Evolutionary conservation across 2,329 filamentous ascomycete genomes (phyloP).

Genomic region (Ophiostoma ips): DNA sequence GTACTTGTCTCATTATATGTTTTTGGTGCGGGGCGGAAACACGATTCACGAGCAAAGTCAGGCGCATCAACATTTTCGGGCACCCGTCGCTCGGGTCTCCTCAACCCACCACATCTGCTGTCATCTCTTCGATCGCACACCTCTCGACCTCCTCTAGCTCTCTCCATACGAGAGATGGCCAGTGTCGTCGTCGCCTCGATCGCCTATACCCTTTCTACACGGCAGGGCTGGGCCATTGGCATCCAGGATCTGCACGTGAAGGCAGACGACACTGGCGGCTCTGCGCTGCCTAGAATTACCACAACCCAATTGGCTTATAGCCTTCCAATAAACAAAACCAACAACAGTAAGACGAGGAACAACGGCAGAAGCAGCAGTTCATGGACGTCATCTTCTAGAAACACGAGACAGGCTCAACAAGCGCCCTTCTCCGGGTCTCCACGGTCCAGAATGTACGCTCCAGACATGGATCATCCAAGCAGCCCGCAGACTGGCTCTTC

Average conservation of each 20-base stretch:
- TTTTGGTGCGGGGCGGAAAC: conserved; percentile 26
- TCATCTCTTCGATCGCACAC: conserved; percentile 72
- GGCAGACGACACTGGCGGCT: conserved; percentile 1
- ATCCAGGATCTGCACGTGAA: conserved; percentile 74
- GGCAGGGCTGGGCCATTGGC: conserved; percentile 75
- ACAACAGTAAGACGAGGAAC: background rate
- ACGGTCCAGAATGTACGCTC: background rate
- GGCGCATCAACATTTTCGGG: background rate
- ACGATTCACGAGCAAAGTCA: background rate
- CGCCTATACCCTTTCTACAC: conserved; percentile 68
- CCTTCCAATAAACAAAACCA: background rate
- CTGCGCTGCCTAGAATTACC: conserved; percentile 20
- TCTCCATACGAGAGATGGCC: conserved; percentile 62
- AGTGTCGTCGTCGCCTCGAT: conserved; percentile 63
- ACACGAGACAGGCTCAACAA: background rate
- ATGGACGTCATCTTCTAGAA: background rate
- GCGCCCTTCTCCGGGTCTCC: background rate
- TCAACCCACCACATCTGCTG: conserved; percentile 42
- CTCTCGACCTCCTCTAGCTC: conserved; percentile 60
- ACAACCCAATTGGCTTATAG: conserved; percentile 29
- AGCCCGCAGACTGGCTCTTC: background rate
- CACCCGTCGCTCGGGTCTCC: background rate
- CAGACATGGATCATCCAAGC: too few species aligned
- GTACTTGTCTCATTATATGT: conserved; percentile 67
- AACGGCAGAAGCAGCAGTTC: background rate